Conservation (phyloP, 1,139 yeast genomes). For the Debaryomyces sp. region DNA sequence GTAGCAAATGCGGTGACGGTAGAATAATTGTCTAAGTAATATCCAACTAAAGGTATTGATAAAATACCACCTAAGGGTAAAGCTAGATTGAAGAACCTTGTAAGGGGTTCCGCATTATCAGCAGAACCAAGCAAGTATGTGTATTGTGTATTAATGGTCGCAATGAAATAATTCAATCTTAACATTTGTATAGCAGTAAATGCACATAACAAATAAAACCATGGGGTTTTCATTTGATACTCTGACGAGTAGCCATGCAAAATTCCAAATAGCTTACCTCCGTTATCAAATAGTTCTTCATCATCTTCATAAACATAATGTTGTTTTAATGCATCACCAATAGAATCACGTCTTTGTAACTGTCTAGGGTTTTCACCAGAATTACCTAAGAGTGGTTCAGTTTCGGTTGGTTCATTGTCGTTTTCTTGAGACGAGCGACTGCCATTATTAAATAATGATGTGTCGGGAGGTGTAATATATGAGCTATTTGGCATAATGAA, state of each 20-base stretch:
- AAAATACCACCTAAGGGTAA: constrained; percentile 50
- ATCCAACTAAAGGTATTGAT: constrained; percentile 46
- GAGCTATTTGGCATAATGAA: constrained; percentile 44
- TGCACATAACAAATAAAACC: constrained; percentile 44
- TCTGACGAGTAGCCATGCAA: constrained; percentile 48
- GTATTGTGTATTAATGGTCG: constrained; percentile 49
- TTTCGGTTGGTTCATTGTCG: constrained; percentile 25
- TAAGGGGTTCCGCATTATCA: constrained; percentile 30
- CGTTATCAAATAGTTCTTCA: constrained; percentile 31
- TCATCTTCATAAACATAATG: constrained; percentile 48
- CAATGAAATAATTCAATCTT: constrained; percentile 49
- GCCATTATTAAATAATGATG: constrained; percentile 21
- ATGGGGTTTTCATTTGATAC: constrained; percentile 42
- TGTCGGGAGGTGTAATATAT: constrained; percentile 39
- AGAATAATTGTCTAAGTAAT: constrained; percentile 41
- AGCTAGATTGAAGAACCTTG: constrained; percentile 44
- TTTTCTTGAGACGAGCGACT: constrained; percentile 13
- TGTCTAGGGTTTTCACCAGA: constrained; percentile 6
- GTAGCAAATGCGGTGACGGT: constrained; percentile 35
- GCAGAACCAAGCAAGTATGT: constrained; percentile 38
- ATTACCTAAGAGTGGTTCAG: constrained; percentile 22
- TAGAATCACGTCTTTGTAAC: constrained; percentile 38
- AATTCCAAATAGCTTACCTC: constrained; percentile 47
- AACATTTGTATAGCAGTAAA: constrained; percentile 48
- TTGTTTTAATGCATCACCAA: constrained; percentile 50